Evolutionary conservation across 257 asterid species (phyloP), one percentile per base, ranked within the genome.

Genomic region (Nicotiana obtusifolia): DNA sequence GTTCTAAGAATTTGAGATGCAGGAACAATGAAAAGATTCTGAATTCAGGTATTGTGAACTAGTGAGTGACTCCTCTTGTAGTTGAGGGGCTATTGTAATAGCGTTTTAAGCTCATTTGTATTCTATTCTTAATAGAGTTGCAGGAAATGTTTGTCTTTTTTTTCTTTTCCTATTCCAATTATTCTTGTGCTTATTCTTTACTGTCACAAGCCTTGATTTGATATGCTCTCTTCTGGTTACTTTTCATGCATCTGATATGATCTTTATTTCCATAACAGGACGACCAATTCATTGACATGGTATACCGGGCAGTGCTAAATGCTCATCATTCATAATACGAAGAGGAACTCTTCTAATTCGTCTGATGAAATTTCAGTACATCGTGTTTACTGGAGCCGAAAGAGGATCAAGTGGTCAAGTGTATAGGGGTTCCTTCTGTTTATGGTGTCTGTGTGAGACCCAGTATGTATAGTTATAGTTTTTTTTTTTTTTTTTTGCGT

Each of bases 251-350:
- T 13, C 79, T 75, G 9, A 49, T 75, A 10, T 49, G 62, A 24
- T 47, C 10, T 49, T 47, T 49, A 8, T 49, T 49, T 75, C 44
- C 44, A 15, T 84, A 4, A 73, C 73, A 95, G 99, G 98, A 95
- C 71, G 84, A 92, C 83, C 97, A 91, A 86, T 95, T 95, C 85
- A 88, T 95, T 37, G 98, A 93, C 89, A 88, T 93, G 95, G 91
- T 92, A 62, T 90, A 90, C 84, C 89, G 89, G 82, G 97, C 99
- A 30, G 66, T 95, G 89, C 81, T 88, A 88, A 92, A 90, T 84
- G 93, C 91, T 7, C 94, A 90, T 82, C 94, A 93, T 49, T 87
- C 92, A 28, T 89, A 90, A 93, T 49, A 24, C 2, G 28, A 64
- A 17, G 64, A 17, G 53, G 22, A 86, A 65, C 20, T 52, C 59